phyloP scores from a whole-genome alignment of 2,329 filamentous ascomycete species.

The Grosmannia huntii region DNA sequence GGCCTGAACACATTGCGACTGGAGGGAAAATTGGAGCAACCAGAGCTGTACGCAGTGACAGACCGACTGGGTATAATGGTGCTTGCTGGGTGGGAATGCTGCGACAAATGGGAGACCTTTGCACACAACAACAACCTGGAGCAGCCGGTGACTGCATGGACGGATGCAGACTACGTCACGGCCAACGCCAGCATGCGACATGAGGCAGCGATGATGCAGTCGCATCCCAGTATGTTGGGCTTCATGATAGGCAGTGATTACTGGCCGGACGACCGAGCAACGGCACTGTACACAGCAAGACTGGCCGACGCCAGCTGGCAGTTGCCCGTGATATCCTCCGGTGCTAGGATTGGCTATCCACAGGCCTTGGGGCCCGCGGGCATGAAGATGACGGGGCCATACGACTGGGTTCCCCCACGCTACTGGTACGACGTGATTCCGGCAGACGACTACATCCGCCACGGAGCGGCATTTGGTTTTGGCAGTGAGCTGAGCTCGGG shows the following conservation, averaged over 20 bases:
- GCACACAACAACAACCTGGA: conserved; percentile 41
- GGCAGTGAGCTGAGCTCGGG: conserved; percentile 50
- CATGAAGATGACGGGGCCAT: conserved; percentile 55
- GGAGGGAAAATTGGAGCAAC: conserved; percentile 53
- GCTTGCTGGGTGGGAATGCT: conserved; percentile 52
- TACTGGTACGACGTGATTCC: conserved; percentile 44
- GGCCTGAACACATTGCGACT: conserved; percentile 51
- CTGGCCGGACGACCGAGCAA: conserved; percentile 47
- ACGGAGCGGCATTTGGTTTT: conserved; percentile 49
- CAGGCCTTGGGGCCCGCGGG: conserved; percentile 38
- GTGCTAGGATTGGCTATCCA: conserved; percentile 40
- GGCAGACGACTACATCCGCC: conserved; percentile 19
- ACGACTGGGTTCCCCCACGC: conserved; percentile 53
- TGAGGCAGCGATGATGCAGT: conserved; percentile 46
- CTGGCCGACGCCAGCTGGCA: conserved; percentile 40
- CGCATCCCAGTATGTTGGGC: conserved; percentile 43
- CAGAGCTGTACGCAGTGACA: conserved; percentile 44
- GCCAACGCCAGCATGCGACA: conserved; percentile 44
- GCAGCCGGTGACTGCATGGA: conserved; percentile 29
- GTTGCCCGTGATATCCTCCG: conserved; percentile 43
- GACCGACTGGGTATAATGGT: conserved; percentile 49
- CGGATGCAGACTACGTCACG: conserved; percentile 38
- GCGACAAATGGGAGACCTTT: conserved; percentile 57
- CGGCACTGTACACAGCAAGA: conserved; percentile 36
- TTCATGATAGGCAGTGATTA: conserved; percentile 51